These are phyloP conservation scores for Trypanosomatidae sp. DNA, from an alignment of 208 protist species.

Conservation along the genomic window DNA sequence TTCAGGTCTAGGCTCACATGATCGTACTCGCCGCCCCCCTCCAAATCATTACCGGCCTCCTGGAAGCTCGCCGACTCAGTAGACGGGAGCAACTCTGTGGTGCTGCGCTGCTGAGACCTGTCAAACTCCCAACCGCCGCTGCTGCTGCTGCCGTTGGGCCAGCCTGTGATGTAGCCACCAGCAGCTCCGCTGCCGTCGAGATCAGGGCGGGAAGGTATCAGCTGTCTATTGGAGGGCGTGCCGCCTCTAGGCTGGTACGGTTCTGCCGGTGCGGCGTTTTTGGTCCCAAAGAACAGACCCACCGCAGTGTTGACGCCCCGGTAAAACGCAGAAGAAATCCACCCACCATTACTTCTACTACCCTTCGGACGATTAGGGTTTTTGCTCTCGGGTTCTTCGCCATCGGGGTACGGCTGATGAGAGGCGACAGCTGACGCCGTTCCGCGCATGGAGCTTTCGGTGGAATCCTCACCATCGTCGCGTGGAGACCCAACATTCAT, in stretches of 20 bases:
- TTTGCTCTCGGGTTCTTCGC: constrained; percentile 10
- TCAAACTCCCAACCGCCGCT: constrained; percentile 24
- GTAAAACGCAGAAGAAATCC: constrained; percentile 16
- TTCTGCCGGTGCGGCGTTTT: constrained; percentile 6
- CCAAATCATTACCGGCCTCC: constrained; percentile 8
- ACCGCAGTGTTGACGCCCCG: constrained; percentile 11
- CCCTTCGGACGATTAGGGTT: not conserved
- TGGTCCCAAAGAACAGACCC: constrained; percentile 10
- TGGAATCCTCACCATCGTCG: constrained; percentile 12
- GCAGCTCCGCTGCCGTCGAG: not conserved
- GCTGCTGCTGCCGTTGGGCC: constrained; percentile 9
- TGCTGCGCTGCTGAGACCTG: constrained; percentile 13
- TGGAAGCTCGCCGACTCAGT: constrained; percentile 14
- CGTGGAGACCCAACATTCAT: constrained; percentile 29
- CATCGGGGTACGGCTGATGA: constrained; percentile 14
- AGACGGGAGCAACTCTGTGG: not conserved
- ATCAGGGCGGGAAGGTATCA: not conserved
- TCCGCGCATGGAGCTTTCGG: constrained; percentile 2
- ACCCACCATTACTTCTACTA: constrained; percentile 1
- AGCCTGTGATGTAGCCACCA: not conserved
- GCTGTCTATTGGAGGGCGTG: not conserved
- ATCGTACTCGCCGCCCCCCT: constrained; percentile 18
- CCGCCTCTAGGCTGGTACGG: not conserved
- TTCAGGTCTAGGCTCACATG: constrained; percentile 68
- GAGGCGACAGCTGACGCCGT: not conserved